These are phyloP conservation scores for Citrus hindsii DNA, from an alignment of 345 rosid species.

Conservation along the genomic window DNA sequence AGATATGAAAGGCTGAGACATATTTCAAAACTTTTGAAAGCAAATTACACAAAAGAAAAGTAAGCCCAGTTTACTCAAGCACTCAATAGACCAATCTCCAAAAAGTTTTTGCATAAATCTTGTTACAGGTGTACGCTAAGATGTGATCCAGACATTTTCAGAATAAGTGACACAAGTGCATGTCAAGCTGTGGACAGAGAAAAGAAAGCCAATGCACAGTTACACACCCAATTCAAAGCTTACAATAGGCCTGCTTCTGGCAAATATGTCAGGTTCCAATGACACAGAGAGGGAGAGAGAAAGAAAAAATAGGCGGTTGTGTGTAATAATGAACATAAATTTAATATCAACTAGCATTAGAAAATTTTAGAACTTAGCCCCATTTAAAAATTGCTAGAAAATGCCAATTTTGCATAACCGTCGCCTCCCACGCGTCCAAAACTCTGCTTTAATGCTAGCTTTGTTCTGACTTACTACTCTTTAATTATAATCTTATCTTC, in stretches of 20 bases:
- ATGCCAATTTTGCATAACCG: conserved; percentile 68
- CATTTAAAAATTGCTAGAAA: conserved; percentile 40
- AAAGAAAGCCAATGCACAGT: not conserved
- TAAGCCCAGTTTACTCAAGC: not conserved
- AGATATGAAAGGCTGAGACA: conserved; percentile 26
- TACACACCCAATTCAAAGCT: conserved; percentile 27
- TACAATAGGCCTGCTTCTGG: conserved; percentile 7
- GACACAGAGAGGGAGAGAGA: conserved; percentile 12
- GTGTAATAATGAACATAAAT: conserved; percentile 27
- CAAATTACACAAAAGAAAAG: not conserved
- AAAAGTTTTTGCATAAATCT: conserved; percentile 30
- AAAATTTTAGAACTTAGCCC: conserved; percentile 12
- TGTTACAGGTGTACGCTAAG: conserved; percentile 39
- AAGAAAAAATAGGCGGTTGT: conserved; percentile 3
- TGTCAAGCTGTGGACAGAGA: conserved; percentile 30
- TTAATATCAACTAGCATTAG: not conserved
- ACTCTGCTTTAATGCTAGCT: conserved; percentile 24
- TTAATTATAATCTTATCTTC: conserved; percentile 45
- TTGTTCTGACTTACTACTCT: conserved; percentile 28
- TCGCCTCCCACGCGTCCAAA: conserved; percentile 44
- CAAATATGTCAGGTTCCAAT: conserved; percentile 42
- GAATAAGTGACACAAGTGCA: conserved; percentile 22
- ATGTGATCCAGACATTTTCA: conserved; percentile 25
- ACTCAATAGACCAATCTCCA: conserved; percentile 14
- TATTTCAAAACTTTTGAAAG: not conserved